Base-by-base conservation (phyloP, 1,139 yeast species). In the Wickerhamomyces sp. region DNA sequence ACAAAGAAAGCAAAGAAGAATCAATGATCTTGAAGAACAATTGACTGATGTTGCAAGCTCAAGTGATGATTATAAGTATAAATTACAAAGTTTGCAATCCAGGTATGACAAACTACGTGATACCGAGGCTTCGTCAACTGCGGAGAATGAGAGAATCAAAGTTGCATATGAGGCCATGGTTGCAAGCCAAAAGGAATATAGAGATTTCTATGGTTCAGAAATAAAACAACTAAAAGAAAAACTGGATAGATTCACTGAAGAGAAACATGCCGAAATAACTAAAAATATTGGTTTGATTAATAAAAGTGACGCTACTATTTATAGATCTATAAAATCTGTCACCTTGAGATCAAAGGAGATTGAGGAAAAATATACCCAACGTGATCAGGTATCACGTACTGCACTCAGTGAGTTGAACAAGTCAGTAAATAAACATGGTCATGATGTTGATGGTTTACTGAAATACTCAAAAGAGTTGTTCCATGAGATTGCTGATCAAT, bases 1-100 rank as follows among this genome's bases (percentile, higher is more conserved):
- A 47, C 78, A 72, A 48, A 64, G 89, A 44, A 81, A 81, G 54
- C 82, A 81, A 53, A 67, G 88, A 43, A 64, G 86, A 43, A 72
- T 82, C 33, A 53, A 67, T 30, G 89, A 81, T 52, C 59, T 81
- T 50, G 88, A 83, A 56, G 65, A 65, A 31, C 79, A 78, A 51
- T 62, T 72, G 46, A 68, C 68, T 36, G 76, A 73, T 15, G 52
- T 76, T 19, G 58, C 67, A 34, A 64, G 73, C 12, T 60, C 64
- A 13, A 67, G 70, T 36, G 79, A 76, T 44, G 58, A 67, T 14
- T 59, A 73, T 40, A 67, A 67, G 38, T 67, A 72, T 51, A 73
- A 70, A 45, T 66, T 70, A 41, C 72, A 74, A 40, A 69, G 70
- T 40, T 58, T 78, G 52, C 74, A 73, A 45, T 65, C 70, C 30